These are phyloP conservation scores for Fusarium sp. DNA, from an alignment of 2,329 filamentous ascomycete genomes.

Conservation along the genomic window DNA sequence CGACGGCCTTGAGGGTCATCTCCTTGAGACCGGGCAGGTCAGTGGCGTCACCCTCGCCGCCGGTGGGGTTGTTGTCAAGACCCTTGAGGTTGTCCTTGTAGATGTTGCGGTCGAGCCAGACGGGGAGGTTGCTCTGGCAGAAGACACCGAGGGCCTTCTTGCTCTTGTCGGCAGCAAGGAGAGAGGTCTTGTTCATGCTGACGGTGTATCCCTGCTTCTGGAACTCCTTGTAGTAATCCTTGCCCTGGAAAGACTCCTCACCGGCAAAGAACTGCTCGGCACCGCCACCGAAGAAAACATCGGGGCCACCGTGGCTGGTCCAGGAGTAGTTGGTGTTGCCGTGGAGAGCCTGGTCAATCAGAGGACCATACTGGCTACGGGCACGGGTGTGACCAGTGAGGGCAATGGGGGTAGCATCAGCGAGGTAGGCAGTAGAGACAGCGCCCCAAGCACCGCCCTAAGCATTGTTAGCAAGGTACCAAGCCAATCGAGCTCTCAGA, in stretches of 20 bases:
- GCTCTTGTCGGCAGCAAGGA: conserved; percentile 67
- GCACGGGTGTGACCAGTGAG: conserved; percentile 78
- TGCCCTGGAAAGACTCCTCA: conserved; percentile 72
- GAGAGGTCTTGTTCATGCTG: conserved; percentile 78
- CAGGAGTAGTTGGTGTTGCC: conserved; percentile 85
- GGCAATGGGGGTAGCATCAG: conserved; percentile 85
- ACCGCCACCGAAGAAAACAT: conserved; percentile 86
- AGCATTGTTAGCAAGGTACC: conserved; percentile 17
- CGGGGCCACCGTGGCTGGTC: conserved; percentile 79
- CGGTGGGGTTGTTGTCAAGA: conserved; percentile 76
- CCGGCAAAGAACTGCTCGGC: conserved; percentile 83
- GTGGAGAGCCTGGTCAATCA: conserved; percentile 82
- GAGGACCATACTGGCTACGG: conserved; percentile 75
- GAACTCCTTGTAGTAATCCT: conserved; percentile 85
- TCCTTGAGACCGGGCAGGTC: conserved; percentile 88
- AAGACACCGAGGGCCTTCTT: conserved; percentile 82
- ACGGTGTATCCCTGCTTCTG: conserved; percentile 78
- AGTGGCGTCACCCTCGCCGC: conserved; percentile 70
- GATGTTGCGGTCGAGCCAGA: conserved; percentile 89
- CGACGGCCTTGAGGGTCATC: conserved; percentile 89
- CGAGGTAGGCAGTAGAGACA: conserved; percentile 84
- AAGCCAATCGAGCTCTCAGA: neutral
- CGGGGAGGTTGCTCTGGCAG: conserved; percentile 78
- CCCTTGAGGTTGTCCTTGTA: conserved; percentile 77
- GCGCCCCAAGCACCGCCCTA: conserved; percentile 69